phyloP scores from a whole-genome alignment of 208 protist species.

The Crithidia fasciculata region DNA sequence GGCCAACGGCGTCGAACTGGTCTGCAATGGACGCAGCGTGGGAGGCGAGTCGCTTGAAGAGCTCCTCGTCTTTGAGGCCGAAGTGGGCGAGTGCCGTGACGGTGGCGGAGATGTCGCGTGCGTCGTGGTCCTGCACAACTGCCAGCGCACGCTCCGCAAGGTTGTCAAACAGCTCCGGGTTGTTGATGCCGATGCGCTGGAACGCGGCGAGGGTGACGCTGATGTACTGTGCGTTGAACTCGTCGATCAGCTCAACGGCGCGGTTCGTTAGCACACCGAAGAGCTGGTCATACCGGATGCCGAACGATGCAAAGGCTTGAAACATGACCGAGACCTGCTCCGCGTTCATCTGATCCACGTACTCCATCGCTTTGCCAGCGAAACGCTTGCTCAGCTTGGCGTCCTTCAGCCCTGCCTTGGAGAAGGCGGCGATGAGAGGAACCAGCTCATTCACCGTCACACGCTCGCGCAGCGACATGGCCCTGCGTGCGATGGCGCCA shows the following conservation, averaged over 20 bases:
- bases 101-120: conserved; percentile 80
- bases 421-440: conserved; percentile 85
- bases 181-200: conserved; percentile 93
- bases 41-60: conserved; percentile 89
- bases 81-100: conserved; percentile 91
- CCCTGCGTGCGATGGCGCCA: conserved; percentile 80
- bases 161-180: conserved; percentile 93
- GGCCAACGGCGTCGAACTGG: conserved; percentile 77
- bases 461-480: conserved; percentile 88
- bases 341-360: conserved; percentile 92
- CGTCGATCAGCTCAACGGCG: conserved; percentile 92
- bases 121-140: conserved; percentile 91
- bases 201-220: conserved; percentile 89
- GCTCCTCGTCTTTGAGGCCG: conserved; percentile 91
- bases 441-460: conserved; percentile 91
- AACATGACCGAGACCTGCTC: conserved; percentile 90
- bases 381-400: conserved; percentile 90
- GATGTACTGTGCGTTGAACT: conserved; percentile 93
- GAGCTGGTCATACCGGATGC: conserved; percentile 92
- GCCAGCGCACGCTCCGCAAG: conserved; percentile 89
- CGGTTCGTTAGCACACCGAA: conserved; percentile 93
- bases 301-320: conserved; percentile 89
- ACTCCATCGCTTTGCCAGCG: conserved; percentile 91
- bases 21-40: conserved; percentile 89
- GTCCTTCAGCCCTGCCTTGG: conserved; percentile 87